Evolutionary conservation across 768 basidiomycete genomes (phyloP).

Genomic region (Tricholoma terreum): DNA sequence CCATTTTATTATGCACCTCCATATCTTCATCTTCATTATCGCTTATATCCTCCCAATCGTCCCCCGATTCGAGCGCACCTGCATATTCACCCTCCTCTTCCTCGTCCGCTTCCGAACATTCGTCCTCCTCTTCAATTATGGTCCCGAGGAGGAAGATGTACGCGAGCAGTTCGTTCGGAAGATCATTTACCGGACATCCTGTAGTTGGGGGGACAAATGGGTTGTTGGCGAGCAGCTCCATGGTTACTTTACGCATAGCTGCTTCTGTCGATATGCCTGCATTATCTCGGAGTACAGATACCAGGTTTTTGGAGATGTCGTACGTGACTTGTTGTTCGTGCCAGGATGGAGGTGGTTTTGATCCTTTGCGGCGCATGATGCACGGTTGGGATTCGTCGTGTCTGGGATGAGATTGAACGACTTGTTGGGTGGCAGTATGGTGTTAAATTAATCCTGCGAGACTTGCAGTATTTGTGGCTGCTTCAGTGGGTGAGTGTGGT

Average conservation of each 20-base stretch:
- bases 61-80: conserved; percentile 31
- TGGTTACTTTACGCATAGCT: conserved; percentile 33
- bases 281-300: conserved; percentile 24
- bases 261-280: conserved; percentile 25
- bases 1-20: conserved; percentile 13
- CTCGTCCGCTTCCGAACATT: conserved; percentile 28
- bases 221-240: conserved; percentile 41
- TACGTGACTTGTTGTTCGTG: conserved; percentile 15
- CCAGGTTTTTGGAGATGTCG: conserved; percentile 23
- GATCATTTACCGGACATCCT: conserved; percentile 48
- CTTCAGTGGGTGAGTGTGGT: too few species aligned
- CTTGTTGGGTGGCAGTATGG: too few species aligned
- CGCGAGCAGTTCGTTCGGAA: conserved; percentile 56
- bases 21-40: conserved; percentile 16
- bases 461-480: too few species aligned
- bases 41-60: conserved; percentile 22
- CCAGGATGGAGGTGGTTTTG: background rate
- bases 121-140: conserved; percentile 32
- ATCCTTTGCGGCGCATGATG: background rate
- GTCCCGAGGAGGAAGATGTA: conserved; percentile 52
- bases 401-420: too few species aligned
- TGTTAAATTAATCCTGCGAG: too few species aligned
- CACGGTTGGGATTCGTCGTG: background rate
- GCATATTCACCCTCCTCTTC: conserved; percentile 31
- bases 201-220: conserved; percentile 43